Conservation (phyloP, 768 basidiomycete genomes). For the Russula compacta region DNA sequence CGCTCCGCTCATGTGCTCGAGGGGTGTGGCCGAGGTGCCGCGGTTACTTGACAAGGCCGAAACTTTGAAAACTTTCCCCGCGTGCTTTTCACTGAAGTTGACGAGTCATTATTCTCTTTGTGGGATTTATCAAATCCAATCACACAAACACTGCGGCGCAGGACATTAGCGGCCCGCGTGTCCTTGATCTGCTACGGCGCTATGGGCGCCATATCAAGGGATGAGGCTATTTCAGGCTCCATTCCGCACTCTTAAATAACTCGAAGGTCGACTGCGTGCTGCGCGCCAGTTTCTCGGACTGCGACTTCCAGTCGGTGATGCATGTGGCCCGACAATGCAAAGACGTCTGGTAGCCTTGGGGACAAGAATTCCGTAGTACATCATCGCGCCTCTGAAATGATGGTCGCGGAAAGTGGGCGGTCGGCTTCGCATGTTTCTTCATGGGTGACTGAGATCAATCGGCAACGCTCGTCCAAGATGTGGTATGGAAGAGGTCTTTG, state of each 20-base stretch:
- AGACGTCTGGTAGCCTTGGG: neutral
- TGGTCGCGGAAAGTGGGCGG: conserved; percentile 4
- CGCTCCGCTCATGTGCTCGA: neutral
- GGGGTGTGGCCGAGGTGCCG: neutral
- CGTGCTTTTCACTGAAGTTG: neutral
- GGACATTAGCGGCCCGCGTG: neutral
- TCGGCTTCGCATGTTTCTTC: neutral
- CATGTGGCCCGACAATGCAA: neutral
- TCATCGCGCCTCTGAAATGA: neutral
- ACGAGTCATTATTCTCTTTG: neutral
- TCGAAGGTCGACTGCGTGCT: neutral
- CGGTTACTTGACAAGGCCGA: neutral
- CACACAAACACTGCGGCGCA: neutral
- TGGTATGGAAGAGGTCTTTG: neutral
- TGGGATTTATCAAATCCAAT: too few relatives aligned
- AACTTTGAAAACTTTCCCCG: neutral
- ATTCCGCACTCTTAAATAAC: neutral
- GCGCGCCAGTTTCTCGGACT: neutral
- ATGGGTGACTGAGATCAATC: neutral
- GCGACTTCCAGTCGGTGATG: neutral
- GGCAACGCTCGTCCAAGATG: neutral
- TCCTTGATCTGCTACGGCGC: neutral
- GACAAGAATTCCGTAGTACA: neutral
- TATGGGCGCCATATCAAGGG: neutral
- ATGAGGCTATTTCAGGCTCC: neutral